These are phyloP conservation scores for Chalciporus pseudorubinellus DNA, from an alignment of 768 basidiomycete genomes.

Conservation along the genomic window DNA sequence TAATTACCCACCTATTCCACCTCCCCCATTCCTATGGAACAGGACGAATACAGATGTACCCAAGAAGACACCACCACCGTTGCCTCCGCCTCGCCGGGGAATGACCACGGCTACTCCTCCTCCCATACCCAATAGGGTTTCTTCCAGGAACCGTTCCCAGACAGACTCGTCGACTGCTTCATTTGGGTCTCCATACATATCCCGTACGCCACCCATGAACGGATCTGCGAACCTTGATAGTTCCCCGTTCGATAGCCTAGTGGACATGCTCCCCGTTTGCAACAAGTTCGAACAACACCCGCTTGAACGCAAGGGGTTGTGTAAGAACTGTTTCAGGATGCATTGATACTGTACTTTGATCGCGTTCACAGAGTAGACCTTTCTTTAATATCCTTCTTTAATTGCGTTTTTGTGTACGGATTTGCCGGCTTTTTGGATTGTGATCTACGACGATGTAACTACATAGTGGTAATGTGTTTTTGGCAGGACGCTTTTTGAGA, in stretches of 20 bases:
- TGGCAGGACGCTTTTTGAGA: no score
- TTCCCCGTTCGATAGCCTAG: conserved; percentile 66
- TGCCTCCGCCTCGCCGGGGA: conserved; percentile 60
- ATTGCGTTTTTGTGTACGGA: not conserved
- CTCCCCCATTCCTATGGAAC: conserved; percentile 21
- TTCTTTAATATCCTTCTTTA: not conserved
- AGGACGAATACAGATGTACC: conserved; percentile 23
- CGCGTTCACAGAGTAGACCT: not conserved
- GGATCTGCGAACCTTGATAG: conserved; percentile 38
- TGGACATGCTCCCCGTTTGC: conserved; percentile 49
- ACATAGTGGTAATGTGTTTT: no score
- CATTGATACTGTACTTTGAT: conserved; percentile 31
- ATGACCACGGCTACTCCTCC: conserved; percentile 32
- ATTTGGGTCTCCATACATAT: conserved; percentile 19
- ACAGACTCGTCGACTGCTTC: conserved; percentile 12
- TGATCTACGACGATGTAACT: no score
- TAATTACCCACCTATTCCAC: conserved; percentile 3
- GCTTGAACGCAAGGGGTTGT: conserved; percentile 62
- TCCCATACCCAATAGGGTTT: conserved; percentile 49
- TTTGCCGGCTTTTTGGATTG: no score
- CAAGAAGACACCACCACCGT: conserved; percentile 56
- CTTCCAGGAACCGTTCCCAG: conserved; percentile 18
- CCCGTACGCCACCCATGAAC: conserved; percentile 34
- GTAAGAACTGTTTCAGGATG: conserved; percentile 62
- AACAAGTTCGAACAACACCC: conserved; percentile 62